A percentile compares a stretch with the other conserved stretches of the same genome.
These are phyloP conservation scores for Metschnikowia arizonensis DNA, from an alignment of 805 yeast genomes.

Conservation along the genomic window DNA sequence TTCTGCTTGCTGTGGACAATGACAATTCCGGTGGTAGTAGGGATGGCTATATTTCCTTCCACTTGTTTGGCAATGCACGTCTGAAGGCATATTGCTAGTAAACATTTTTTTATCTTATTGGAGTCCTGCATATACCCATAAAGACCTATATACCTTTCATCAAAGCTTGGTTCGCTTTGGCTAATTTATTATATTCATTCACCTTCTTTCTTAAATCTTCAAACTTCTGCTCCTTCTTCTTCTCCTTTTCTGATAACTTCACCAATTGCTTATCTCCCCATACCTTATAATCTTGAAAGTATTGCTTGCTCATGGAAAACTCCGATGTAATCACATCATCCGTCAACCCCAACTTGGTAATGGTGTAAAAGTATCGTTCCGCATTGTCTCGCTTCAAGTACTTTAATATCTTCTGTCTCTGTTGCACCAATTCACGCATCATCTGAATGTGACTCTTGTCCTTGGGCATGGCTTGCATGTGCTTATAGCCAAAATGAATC, in stretches of 20 bases:
- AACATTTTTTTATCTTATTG: too few relatives aligned
- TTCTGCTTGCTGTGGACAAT: too few relatives aligned
- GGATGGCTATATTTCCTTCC: too few relatives aligned
- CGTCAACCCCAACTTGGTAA: conserved; percentile 81
- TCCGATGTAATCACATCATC: conserved; percentile 76
- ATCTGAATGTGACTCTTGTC: conserved; percentile 67
- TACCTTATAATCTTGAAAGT: conserved; percentile 72
- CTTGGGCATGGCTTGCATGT: conserved; percentile 61
- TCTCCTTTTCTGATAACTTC: conserved; percentile 39
- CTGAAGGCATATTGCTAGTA: too few relatives aligned
- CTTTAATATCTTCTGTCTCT: conserved; percentile 76
- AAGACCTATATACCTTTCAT: too few relatives aligned
- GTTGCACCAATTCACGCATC: conserved; percentile 81
- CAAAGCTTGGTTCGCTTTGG: conserved; percentile 26
- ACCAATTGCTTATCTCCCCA: conserved; percentile 72
- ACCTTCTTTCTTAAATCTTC: conserved; percentile 38
- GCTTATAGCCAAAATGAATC: conserved; percentile 73
- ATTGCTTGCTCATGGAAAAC: conserved; percentile 73
- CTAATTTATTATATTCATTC: conserved; percentile 34
- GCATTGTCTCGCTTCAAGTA: conserved; percentile 81
- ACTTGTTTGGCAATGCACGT: too few relatives aligned
- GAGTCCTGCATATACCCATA: too few relatives aligned
- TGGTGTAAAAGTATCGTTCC: conserved; percentile 76
- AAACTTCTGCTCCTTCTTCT: conserved; percentile 27
- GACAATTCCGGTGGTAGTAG: too few relatives aligned